These are phyloP conservation scores for Saturnispora dispora DNA, from an alignment of 805 yeast species.

Conservation along the genomic window DNA sequence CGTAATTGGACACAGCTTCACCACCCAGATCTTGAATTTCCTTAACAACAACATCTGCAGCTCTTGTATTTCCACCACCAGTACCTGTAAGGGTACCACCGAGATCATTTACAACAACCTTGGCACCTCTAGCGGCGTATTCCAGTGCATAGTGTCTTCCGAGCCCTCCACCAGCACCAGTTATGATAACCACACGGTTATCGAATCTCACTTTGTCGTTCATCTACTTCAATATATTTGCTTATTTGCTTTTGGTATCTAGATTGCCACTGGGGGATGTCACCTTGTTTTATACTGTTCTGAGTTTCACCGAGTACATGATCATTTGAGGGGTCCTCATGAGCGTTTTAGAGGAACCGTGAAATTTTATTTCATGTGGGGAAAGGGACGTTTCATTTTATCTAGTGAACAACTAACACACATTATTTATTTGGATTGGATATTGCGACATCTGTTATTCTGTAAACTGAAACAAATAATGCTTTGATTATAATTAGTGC, in stretches of 20 bases:
- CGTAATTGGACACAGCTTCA: constrained; percentile 86
- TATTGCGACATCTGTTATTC: too few relatives aligned
- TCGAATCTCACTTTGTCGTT: constrained; percentile 2
- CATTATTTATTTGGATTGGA: too few relatives aligned
- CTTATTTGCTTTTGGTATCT: not conserved
- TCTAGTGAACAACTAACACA: too few relatives aligned
- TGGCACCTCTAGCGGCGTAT: constrained; percentile 86
- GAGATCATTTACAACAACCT: constrained; percentile 89
- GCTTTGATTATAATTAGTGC: too few relatives aligned
- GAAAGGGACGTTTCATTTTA: not conserved
- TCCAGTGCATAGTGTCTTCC: constrained; percentile 84
- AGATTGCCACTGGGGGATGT: not conserved
- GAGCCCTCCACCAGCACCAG: constrained; percentile 97
- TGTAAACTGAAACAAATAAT: too few relatives aligned
- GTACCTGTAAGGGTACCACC: constrained; percentile 78
- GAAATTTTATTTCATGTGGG: not conserved
- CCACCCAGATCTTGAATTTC: constrained; percentile 77
- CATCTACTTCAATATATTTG: not conserved
- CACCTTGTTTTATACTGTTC: constrained; percentile 2
- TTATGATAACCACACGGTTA: constrained; percentile 65
- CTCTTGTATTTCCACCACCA: constrained; percentile 63
- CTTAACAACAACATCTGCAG: constrained; percentile 72
- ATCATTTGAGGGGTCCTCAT: constrained; percentile 3
- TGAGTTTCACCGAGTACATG: constrained; percentile 9
- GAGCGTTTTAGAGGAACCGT: not conserved